Evolutionary conservation across 2,329 filamentous ascomycete species (phyloP), one percentile per base, ranked within the genome.

Genomic region (Arachnomyces sp.): DNA sequence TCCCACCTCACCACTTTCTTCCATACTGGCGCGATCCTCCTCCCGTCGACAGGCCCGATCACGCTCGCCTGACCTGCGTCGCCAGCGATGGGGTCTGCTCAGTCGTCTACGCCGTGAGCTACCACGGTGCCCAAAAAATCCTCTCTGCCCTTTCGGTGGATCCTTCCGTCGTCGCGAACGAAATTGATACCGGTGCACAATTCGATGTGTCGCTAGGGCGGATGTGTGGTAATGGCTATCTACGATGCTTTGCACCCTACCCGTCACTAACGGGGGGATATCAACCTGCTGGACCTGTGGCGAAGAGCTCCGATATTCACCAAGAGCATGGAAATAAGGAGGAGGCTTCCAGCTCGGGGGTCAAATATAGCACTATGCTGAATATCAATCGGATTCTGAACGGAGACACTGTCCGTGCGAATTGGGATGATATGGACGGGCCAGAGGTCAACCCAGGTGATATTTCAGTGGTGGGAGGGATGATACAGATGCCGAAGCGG

Each of bases 151-250:
- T 54, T 2, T 54, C 48, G 0, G 48, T 50, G 1, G 48, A 47
- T 28, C 51, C 50, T 0, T 43, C 33, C 3, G 45, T 42, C 1
- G 28, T 52, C 5, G 46, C 48, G 2, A 46, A 51, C 14, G 25
- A 49, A 12, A 47, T 53, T 11, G 49, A 53, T 30, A 51, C 46
- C 12, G 50, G 52, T 7, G 48, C 49, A 8, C 49, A 52, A 15
- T 45, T 51, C 8, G 50, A 54, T 15, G 50, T 53, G 7, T 44
- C 49, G 3, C 17, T 54, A 2, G 45, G 52, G 11, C 43, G 46
- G 3, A 44, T 53, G 42, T 54, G 50, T 34, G 45, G 48, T 1
- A 31, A 43, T 36, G 48, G 48, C 1, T 53, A 48, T 32, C 25
- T 54, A 7, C 42, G 36, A 4, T 54, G 50, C 15, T 51, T 51